Evolutionary conservation across 2,329 filamentous ascomycete genomes (phyloP).

Genomic region (Paraphaeosphaeria minitans): DNA sequence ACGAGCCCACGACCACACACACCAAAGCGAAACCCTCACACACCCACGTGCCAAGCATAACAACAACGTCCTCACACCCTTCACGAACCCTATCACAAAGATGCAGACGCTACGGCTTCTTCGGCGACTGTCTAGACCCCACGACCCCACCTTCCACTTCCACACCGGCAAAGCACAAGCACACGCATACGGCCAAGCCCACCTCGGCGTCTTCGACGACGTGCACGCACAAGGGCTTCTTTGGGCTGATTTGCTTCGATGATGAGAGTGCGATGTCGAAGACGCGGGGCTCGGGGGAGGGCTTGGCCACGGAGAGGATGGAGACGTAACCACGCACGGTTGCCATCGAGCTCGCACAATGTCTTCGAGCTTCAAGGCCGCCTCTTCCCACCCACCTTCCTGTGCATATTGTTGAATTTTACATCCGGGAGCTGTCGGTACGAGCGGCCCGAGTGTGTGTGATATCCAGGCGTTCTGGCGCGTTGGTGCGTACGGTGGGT

Average conservation of each 20-base stretch:
- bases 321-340: constrained; percentile 25
- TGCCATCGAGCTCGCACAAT: neutral
- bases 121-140: neutral
- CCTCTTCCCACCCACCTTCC: no score
- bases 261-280: constrained; percentile 27
- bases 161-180: no score
- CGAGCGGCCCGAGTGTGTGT: no score
- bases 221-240: constrained; percentile 33
- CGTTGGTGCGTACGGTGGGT: no score
- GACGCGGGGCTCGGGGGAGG: constrained; percentile 3
- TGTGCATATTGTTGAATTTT: no score
- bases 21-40: constrained; percentile 37
- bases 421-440: no score
- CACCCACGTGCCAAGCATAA: constrained; percentile 33
- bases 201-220: neutral
- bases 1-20: constrained; percentile 46
- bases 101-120: neutral
- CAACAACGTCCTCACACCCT: constrained; percentile 37
- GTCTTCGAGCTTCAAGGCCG: no score
- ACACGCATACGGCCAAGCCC: no score
- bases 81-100: constrained; percentile 24
- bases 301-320: constrained; percentile 26
- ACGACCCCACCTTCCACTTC: no score
- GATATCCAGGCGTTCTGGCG: no score
- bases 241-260: constrained; percentile 39